Evolutionary conservation across 2,329 filamentous ascomycete species (phyloP).

Genomic region (Zymoseptoria passerinii): DNA sequence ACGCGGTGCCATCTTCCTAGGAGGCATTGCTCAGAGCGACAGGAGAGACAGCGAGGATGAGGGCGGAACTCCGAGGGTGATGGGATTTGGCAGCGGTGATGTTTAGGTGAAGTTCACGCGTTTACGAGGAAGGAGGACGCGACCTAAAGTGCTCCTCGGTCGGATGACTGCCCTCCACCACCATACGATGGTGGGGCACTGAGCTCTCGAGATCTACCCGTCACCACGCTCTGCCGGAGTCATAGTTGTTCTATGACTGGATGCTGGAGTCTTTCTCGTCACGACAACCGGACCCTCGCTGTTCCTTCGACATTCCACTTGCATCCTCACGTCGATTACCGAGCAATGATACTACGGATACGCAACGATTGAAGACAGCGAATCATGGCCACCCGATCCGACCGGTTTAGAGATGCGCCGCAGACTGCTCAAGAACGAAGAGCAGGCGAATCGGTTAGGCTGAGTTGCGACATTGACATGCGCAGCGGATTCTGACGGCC

Average conservation of each 20-base stretch:
- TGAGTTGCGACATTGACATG: not conserved
- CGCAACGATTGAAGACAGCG: not conserved
- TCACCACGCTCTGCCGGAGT: not conserved
- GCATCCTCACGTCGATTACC: not conserved
- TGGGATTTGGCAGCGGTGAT: not conserved
- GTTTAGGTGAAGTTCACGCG: not conserved
- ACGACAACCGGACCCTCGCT: not conserved
- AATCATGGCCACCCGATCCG: slow-evolving; percentile 27
- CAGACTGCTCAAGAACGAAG: slow-evolving; percentile 68
- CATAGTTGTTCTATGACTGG: not conserved
- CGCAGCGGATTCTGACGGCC: slow-evolving; percentile 1
- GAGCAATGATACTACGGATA: slow-evolving; percentile 2
- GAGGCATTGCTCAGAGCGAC: not conserved
- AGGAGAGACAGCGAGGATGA: not conserved
- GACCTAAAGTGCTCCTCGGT: not conserved
- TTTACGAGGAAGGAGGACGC: not conserved
- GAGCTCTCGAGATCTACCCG: no score
- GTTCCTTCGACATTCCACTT: not conserved
- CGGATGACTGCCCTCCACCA: no score
- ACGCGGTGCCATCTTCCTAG: slow-evolving; percentile 20
- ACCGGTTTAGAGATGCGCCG: slow-evolving; percentile 29
- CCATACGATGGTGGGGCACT: not conserved
- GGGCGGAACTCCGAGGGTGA: not conserved
- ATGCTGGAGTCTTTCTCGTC: not conserved
- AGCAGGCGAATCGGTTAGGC: slow-evolving; percentile 72